Percentiles rank a stretch among this genome's conserved stretches.
Evolutionary conservation across 345 rosid genomes (phyloP).

Genomic region (Pseudoturritis turrita): DNA sequence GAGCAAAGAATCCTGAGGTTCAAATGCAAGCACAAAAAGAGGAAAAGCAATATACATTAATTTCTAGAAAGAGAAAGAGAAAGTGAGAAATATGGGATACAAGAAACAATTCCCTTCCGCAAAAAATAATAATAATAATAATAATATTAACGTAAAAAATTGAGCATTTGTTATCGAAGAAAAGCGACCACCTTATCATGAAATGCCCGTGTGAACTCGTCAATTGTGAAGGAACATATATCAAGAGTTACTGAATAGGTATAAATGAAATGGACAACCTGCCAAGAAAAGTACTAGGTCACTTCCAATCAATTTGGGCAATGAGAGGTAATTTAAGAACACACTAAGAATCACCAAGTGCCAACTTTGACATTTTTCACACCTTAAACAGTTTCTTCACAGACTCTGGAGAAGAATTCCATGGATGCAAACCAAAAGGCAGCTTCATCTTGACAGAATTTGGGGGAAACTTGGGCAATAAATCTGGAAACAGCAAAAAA

Average conservation of each 20-base stretch:
- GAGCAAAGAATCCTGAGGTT: constrained; percentile 72
- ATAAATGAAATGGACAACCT: constrained; percentile 90
- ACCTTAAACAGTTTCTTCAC: constrained; percentile 98
- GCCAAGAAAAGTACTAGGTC: constrained; percentile 33
- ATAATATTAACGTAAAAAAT: neutral
- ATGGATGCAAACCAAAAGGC: constrained; percentile 73
- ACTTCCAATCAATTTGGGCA: constrained; percentile 1
- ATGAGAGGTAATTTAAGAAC: constrained; percentile 7
- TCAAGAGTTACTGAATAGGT: constrained; percentile 65
- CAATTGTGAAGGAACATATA: constrained; percentile 74
- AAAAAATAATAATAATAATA: neutral
- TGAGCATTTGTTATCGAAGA: neutral
- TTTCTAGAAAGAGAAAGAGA: neutral
- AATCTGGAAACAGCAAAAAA: constrained; percentile 50
- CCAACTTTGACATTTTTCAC: constrained; percentile 4
- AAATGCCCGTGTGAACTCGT: constrained; percentile 87
- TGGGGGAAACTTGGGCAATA: constrained; percentile 88
- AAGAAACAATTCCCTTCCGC: neutral
- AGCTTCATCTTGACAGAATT: constrained; percentile 72
- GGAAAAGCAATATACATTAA: constrained; percentile 1
- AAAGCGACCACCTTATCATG: constrained; percentile 71
- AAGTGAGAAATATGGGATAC: neutral
- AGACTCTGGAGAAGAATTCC: constrained; percentile 72
- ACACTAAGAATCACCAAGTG: neutral
- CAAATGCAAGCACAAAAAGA: constrained; percentile 6